Evolutionary conservation across 108 stramenopile genomes (phyloP), one percentile per base, ranked within the genome.

Genomic region (Nitzschia sp.): DNA sequence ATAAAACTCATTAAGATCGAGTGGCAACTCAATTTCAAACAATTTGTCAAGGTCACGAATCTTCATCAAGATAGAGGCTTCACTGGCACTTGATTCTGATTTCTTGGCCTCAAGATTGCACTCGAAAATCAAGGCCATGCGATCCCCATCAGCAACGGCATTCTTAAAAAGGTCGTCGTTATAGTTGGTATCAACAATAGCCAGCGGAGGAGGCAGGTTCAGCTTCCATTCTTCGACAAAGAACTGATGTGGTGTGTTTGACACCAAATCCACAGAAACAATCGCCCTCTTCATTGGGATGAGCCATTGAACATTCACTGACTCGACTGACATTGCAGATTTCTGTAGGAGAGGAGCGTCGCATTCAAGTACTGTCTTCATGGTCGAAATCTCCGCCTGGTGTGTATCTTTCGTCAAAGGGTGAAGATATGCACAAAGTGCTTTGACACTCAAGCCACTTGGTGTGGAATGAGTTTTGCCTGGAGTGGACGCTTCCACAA

Each of bases 201-300:
- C 50, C 12, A 69, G 24, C 12, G 86, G 79, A 29, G 72, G 77
- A 22, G 86, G 83, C 43, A 86, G 53, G 46, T 63, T 51, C 7
- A 86, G 24, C 39, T 82, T 43, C 88, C 81, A 86, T 53, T 89
- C 82, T 26, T 84, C 83, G 12, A 89, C 56, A 22, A 34, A 78
- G 59, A 83, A 89, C 2, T 78, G 83, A 67, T 81, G 67, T 22
- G 88, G 86, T 50, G 85, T 81, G 52, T 89, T 86, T 50, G 85
- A 89, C 34, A 73, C 75, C 34, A 89, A 52, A 51, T 73, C 41
- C 10, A 85, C 71, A 51, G 77, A 85, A 10, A 89, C 53, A 69
- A 89, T 69, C 21, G 82, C 69, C 41, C 69, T 48, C 37, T 81
- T 61, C 24, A 80, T 62, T 7, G 63, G 67, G 11, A 41, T 71